These are phyloP conservation scores for Talaromyces atroroseus DNA, from an alignment of 2,329 filamentous ascomycete species.

Conservation along the genomic window DNA sequence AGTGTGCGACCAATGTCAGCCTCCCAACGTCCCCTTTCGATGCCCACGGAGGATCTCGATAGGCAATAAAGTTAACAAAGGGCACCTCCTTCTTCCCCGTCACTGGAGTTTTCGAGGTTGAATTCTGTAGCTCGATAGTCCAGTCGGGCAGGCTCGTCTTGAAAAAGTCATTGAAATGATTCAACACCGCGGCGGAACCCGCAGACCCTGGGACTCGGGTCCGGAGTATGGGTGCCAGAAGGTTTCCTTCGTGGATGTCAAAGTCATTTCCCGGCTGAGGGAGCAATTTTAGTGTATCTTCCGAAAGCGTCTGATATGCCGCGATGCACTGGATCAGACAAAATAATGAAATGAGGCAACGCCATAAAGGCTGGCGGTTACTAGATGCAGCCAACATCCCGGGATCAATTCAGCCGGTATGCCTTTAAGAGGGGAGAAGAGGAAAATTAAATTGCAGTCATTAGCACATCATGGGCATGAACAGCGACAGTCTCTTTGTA, in stretches of 20 bases:
- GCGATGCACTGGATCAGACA: slow-evolving; percentile 12
- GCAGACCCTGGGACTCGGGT: slow-evolving; percentile 83
- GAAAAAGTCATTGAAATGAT: slow-evolving; percentile 84
- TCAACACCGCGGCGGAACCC: slow-evolving; percentile 65
- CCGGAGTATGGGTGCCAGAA: slow-evolving; percentile 81
- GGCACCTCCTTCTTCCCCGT: slow-evolving; percentile 66
- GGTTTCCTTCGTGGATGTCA: slow-evolving; percentile 66
- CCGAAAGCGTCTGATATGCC: slow-evolving; percentile 62
- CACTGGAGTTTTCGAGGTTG: slow-evolving; percentile 74
- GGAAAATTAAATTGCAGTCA: not conserved
- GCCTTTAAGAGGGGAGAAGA: not conserved
- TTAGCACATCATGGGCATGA: not conserved
- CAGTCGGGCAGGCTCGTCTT: slow-evolving; percentile 66
- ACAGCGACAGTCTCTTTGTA: not conserved
- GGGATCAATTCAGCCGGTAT: not conserved
- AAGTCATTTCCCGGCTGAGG: slow-evolving; percentile 71
- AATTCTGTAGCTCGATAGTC: slow-evolving; percentile 80
- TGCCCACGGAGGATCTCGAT: slow-evolving; percentile 80
- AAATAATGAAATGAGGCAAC: slow-evolving; percentile 1
- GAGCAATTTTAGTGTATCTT: slow-evolving; percentile 65
- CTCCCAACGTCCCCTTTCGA: slow-evolving; percentile 68
- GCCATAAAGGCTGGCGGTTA: slow-evolving; percentile 5
- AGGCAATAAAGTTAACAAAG: slow-evolving; percentile 81
- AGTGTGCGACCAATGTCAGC: slow-evolving; percentile 86
- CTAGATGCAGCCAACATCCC: not conserved